Percentiles rank a stretch among this genome's conserved stretches.
phyloP scores from a whole-genome alignment of 345 rosid genomes.

The Gossypium rotundifolium region DNA sequence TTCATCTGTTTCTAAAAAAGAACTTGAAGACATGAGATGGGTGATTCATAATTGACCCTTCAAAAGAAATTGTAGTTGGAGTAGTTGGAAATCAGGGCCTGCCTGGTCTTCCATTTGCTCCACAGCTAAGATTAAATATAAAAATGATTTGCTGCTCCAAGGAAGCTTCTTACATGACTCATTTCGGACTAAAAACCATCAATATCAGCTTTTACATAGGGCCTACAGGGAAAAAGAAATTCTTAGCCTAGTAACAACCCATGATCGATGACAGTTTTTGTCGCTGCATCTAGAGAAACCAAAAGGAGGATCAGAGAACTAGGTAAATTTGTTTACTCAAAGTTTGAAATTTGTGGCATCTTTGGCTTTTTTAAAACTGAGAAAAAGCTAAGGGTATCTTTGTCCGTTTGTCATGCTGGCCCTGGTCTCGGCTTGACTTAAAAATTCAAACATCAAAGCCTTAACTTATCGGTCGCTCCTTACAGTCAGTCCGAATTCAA shows the following conservation, averaged over 20 bases:
- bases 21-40: not conserved
- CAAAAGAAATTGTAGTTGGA: not conserved
- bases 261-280: not conserved
- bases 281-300: not conserved
- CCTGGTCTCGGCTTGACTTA: too few species aligned
- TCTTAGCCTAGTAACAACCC: not conserved
- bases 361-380: not conserved
- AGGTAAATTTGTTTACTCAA: not conserved
- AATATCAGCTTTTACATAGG: not conserved
- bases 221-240: not conserved
- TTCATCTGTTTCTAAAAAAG: not conserved
- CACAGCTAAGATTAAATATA: not conserved
- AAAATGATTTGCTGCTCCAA: not conserved
- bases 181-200: not conserved
- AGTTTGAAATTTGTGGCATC: not conserved
- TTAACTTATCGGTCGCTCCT: too few species aligned
- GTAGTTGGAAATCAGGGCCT: conserved; percentile 3
- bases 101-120: not conserved
- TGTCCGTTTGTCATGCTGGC: too few species aligned
- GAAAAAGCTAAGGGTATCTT: too few species aligned
- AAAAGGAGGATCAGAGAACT: not conserved
- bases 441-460: too few species aligned
- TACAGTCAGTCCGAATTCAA: too few species aligned
- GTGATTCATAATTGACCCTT: not conserved
- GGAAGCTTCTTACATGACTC: not conserved